Conservation (phyloP, 2,329 filamentous ascomycete genomes). For the Capronia americana region DNA sequence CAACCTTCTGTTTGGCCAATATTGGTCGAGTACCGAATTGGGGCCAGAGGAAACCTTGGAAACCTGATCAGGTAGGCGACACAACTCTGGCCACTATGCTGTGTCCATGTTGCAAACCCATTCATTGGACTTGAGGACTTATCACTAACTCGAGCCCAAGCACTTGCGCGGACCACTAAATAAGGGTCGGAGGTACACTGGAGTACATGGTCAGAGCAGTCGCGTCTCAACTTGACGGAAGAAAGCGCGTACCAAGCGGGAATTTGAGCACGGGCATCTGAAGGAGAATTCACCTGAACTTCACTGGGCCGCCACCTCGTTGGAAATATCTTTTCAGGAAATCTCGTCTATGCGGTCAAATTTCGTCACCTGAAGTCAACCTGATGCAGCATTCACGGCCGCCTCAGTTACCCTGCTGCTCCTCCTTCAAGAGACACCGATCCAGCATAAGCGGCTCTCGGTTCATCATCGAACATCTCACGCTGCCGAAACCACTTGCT, state of each 20-base stretch:
- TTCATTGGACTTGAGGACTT: slow-evolving; percentile 29
- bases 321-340: slow-evolving; percentile 8
- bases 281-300: slow-evolving; percentile 5
- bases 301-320: slow-evolving; percentile 4
- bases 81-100: slow-evolving; percentile 29
- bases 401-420: slow-evolving; percentile 33
- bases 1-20: slow-evolving; percentile 31
- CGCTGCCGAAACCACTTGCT: slow-evolving; percentile 38
- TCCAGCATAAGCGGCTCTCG: slow-evolving; percentile 41
- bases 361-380: slow-evolving; percentile 5
- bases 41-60: slow-evolving; percentile 26
- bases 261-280: slow-evolving; percentile 27
- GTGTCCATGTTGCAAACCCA: slow-evolving; percentile 20
- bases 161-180: slow-evolving; percentile 36
- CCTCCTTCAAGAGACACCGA: slow-evolving; percentile 41
- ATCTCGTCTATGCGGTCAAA: slow-evolving; percentile 16
- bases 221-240: slow-evolving; percentile 11
- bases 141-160: slow-evolving; percentile 33
- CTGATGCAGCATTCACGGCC: slow-evolving; percentile 40
- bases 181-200: slow-evolving; percentile 34
- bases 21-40: slow-evolving; percentile 35
- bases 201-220: slow-evolving; percentile 30
- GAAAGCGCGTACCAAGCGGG: slow-evolving; percentile 24
- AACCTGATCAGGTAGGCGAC: slow-evolving; percentile 33
- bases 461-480: slow-evolving; percentile 41